A percentile compares a stretch with the other conserved stretches of the same genome.
These are phyloP conservation scores for Nigrospora sphaerica DNA, from an alignment of 2,329 filamentous ascomycete species.

Conservation along the genomic window DNA sequence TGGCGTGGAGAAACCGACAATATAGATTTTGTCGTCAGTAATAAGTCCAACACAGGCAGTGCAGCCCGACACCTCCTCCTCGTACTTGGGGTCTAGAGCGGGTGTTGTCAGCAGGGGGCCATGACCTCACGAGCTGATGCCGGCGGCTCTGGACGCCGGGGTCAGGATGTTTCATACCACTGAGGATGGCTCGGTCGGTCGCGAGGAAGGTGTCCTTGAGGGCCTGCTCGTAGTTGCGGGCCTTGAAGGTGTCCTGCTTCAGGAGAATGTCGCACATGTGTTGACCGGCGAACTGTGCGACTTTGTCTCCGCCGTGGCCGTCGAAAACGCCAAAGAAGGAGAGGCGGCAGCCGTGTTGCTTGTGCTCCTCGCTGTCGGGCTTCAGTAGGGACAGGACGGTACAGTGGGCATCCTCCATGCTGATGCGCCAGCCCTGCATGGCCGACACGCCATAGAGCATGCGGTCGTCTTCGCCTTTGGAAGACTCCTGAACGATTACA, in stretches of 20 bases:
- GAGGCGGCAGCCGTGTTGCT: conserved; percentile 63
- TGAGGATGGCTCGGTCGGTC: conserved; percentile 90
- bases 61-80: conserved; percentile 96
- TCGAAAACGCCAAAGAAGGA: conserved; percentile 98
- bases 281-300: conserved; percentile 86
- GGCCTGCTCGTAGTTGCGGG: conserved; percentile 87
- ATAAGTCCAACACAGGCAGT: conserved; percentile 89
- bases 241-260: conserved; percentile 90
- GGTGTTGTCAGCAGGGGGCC: not conserved
- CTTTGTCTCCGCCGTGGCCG: conserved; percentile 94
- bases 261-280: conserved; percentile 90
- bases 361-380: conserved; percentile 43
- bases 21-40: conserved; percentile 85
- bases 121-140: conserved; percentile 7
- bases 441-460: conserved; percentile 90
- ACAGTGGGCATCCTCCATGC: conserved; percentile 97
- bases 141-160: not conserved
- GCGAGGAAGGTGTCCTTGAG: conserved; percentile 96
- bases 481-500: conserved; percentile 59
- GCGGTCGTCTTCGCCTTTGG: conserved; percentile 85
- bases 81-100: conserved; percentile 79
- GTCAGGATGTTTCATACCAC: conserved; percentile 52
- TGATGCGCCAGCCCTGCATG: conserved; percentile 99
- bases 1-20: conserved; percentile 57
- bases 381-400: conserved; percentile 80